Conservation (phyloP, 371 early-diverging fungal genomes). For the Actinomucor elegans region DNA sequence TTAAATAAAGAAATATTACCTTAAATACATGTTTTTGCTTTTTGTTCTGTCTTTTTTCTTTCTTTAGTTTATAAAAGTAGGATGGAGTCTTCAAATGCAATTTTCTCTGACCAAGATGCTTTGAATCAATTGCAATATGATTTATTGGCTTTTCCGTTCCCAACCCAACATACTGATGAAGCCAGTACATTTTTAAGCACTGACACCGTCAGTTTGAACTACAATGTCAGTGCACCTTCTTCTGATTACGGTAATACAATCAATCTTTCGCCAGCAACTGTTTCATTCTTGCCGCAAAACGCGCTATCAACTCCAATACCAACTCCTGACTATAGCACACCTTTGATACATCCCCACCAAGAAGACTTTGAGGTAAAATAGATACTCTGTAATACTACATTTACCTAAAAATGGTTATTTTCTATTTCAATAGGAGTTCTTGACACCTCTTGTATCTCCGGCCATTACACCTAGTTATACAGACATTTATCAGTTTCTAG, state of each 20-base stretch:
- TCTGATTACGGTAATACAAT: neutral
- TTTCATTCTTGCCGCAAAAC: neutral
- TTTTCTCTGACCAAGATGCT: neutral
- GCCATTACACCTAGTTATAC: constrained; percentile 59
- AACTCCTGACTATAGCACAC: constrained; percentile 10
- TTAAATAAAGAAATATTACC: neutral
- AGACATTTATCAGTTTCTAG: constrained; percentile 11
- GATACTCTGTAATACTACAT: no score
- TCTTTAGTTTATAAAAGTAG: no score
- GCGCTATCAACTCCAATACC: constrained; percentile 4
- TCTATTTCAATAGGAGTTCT: constrained; percentile 30
- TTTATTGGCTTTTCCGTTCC: neutral
- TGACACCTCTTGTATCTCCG: constrained; percentile 61
- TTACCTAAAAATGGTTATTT: neutral
- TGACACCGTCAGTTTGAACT: neutral
- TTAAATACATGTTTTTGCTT: neutral
- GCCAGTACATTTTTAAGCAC: neutral
- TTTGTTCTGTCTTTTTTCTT: neutral
- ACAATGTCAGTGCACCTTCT: neutral
- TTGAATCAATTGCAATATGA: neutral
- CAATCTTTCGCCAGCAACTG: neutral
- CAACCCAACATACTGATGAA: neutral
- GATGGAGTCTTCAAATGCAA: no score
- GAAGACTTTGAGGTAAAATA: neutral
- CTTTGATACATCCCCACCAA: neutral